Conservation (phyloP, 2,329 filamentous ascomycete genomes). For the Clarireedia hainanense region DNA sequence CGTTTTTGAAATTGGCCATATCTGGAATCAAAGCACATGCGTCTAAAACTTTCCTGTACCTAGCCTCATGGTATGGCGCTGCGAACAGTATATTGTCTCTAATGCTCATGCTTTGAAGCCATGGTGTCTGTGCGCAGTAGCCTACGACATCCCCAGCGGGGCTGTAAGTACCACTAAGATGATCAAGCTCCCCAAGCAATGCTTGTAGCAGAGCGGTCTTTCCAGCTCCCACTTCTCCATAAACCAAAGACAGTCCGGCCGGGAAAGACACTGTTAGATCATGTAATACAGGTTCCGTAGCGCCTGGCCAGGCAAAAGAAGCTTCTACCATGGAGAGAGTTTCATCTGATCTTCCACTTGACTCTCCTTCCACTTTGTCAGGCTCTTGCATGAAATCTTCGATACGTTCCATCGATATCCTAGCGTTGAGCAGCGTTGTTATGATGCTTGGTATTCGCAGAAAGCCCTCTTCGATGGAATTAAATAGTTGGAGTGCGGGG, state of each 20-base stretch:
- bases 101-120: constrained; percentile 64
- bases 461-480: constrained; percentile 64
- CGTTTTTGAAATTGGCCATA: constrained; percentile 53
- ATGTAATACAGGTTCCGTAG: constrained; percentile 44
- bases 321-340: constrained; percentile 50
- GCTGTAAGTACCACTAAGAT: constrained; percentile 30
- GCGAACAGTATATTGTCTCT: constrained; percentile 61
- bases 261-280: constrained; percentile 47
- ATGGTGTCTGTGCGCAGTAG: constrained; percentile 59
- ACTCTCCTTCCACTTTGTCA: constrained; percentile 54
- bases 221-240: constrained; percentile 55
- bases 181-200: constrained; percentile 28
- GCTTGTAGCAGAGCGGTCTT: constrained; percentile 42
- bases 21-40: constrained; percentile 55
- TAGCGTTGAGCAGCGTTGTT: constrained; percentile 70
- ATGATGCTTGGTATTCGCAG: constrained; percentile 69
- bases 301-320: constrained; percentile 74
- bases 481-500: constrained; percentile 75
- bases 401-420: constrained; percentile 74
- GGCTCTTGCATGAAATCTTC: constrained; percentile 83
- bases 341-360: constrained; percentile 9
- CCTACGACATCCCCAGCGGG: constrained; percentile 49
- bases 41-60: constrained; percentile 62
- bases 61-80: constrained; percentile 57
- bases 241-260: constrained; percentile 49